phyloP scores from a whole-genome alignment of 371 early-diverging fungal species.

The Mycotypha africana region DNA sequence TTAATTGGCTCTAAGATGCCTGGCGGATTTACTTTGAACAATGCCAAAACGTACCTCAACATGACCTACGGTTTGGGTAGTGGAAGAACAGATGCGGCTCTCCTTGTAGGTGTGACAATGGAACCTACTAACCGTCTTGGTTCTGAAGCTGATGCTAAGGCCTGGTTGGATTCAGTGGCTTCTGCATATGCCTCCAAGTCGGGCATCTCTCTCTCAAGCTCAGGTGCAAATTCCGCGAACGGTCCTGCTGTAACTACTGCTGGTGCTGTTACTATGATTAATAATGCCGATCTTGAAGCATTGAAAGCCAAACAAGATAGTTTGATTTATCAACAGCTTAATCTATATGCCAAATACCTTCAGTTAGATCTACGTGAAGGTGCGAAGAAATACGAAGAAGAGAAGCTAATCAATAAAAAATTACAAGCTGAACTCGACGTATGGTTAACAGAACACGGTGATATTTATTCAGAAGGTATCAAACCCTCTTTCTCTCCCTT shows the following conservation, averaged over 20 bases:
- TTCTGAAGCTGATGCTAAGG: constrained; percentile 81
- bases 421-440: constrained; percentile 84
- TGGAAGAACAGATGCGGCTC: constrained; percentile 76
- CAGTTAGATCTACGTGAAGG: constrained; percentile 83
- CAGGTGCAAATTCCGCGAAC: constrained; percentile 50
- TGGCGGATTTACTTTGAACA: constrained; percentile 83
- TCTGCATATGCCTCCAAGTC: constrained; percentile 77
- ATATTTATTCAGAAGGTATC: constrained; percentile 84
- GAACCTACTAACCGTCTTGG: constrained; percentile 84
- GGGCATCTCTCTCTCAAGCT: constrained; percentile 68
- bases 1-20: constrained; percentile 91
- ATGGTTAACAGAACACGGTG: constrained; percentile 90
- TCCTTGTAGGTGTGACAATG: constrained; percentile 79
- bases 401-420: constrained; percentile 59
- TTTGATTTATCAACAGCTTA: constrained; percentile 82
- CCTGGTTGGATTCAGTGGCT: constrained; percentile 81
- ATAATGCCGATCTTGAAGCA: constrained; percentile 85
- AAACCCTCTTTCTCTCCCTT: constrained; percentile 74
- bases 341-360: constrained; percentile 84
- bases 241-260: constrained; percentile 57
- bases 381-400: constrained; percentile 64
- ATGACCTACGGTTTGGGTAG: constrained; percentile 81
- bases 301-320: constrained; percentile 77
- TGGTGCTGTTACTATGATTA: constrained; percentile 66
- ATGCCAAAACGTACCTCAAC: constrained; percentile 70